phyloP scores from a whole-genome alignment of 768 basidiomycete genomes.

The Mycena vulgaris region DNA sequence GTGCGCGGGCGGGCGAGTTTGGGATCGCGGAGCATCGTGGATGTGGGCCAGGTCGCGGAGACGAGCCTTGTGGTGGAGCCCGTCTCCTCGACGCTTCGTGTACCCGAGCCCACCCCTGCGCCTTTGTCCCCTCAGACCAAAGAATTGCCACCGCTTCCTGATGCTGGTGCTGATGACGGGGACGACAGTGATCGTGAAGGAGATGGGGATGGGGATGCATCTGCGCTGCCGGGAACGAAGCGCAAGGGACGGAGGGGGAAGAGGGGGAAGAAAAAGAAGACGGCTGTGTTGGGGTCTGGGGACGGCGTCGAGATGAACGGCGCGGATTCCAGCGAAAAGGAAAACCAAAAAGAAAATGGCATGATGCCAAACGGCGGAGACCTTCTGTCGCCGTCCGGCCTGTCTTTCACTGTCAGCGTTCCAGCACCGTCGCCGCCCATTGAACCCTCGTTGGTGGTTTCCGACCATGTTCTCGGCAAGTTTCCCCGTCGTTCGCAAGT shows the following conservation, averaged over 20 bases:
- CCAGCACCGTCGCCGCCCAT: slow-evolving; percentile 47
- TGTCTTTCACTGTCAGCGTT: slow-evolving; percentile 41
- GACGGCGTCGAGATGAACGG: slow-evolving; percentile 57
- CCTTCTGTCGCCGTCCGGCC: slow-evolving; percentile 35
- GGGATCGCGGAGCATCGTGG: background rate
- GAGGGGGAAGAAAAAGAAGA: slow-evolving; percentile 69
- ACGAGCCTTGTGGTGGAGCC: background rate
- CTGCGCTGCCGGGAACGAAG: slow-evolving; percentile 60
- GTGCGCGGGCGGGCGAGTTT: slow-evolving; percentile 29
- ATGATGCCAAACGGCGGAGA: slow-evolving; percentile 41
- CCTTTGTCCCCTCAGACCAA: slow-evolving; percentile 33
- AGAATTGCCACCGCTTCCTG: slow-evolving; percentile 26
- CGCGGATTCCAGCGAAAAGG: slow-evolving; percentile 55
- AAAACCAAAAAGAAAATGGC: slow-evolving; percentile 48
- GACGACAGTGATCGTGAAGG: slow-evolving; percentile 77
- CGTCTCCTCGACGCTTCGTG: background rate
- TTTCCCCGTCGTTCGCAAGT: slow-evolving; percentile 4
- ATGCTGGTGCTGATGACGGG: slow-evolving; percentile 55
- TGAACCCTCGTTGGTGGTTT: slow-evolving; percentile 74
- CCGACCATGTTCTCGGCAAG: slow-evolving; percentile 83
- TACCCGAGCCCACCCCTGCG: background rate
- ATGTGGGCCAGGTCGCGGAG: background rate
- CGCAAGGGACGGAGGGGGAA: slow-evolving; percentile 65
- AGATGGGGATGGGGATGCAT: slow-evolving; percentile 53
- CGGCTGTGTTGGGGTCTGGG: slow-evolving; percentile 50